Evolutionary conservation across 345 rosid species (phyloP), one percentile per base, ranked within the genome.

Genomic region (Eucalyptus marginata): DNA sequence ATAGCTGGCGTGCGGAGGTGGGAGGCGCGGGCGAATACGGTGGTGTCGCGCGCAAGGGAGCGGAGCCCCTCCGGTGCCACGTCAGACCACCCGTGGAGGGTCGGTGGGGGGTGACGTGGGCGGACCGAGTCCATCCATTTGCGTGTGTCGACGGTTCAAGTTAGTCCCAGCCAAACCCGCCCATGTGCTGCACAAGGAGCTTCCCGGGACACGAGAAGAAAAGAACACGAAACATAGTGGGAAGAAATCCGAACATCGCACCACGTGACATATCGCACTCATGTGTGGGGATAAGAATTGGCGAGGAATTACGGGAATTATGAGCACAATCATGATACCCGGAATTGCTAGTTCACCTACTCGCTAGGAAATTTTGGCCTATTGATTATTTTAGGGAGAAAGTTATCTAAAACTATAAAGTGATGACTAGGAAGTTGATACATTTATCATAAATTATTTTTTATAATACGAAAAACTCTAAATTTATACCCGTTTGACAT

Each of bases 121-220:
- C 31, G 66, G 54, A 44, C 49, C 25, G 83, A 87, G 89, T 86
- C 94, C 89, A 43, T 52, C 64, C 85, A 87, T 33, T 89, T 88
- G 90, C 94, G 94, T 92, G 90, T 59, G 66, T 16, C 40, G 8
- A 79, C 88, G 54, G 91, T 13, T 85, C 91, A 91, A 92, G 94
- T 87, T 84, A 92, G 81, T 52, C 86, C 10, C 13, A 17, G 83
- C 83, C 27, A 20, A 44, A 24, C 62, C 62, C 13, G 62, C 6
- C 62, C 62, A 56, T 56, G 62, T 56, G 62, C 62, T 4, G 29
- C 29, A 10, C 62, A 7, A 10, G 29, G 22, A 59, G 16, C 33
- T 59, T 27, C 29, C n/a, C n/a, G 0, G n/a, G 64, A n/a, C 20
- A 7, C 24, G 1, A 5, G 44, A 33, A 13, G 13, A 5, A 62